These are phyloP conservation scores for Aureobasidium sp. DNA, from an alignment of 2,329 filamentous ascomycete species.

Conservation along the genomic window DNA sequence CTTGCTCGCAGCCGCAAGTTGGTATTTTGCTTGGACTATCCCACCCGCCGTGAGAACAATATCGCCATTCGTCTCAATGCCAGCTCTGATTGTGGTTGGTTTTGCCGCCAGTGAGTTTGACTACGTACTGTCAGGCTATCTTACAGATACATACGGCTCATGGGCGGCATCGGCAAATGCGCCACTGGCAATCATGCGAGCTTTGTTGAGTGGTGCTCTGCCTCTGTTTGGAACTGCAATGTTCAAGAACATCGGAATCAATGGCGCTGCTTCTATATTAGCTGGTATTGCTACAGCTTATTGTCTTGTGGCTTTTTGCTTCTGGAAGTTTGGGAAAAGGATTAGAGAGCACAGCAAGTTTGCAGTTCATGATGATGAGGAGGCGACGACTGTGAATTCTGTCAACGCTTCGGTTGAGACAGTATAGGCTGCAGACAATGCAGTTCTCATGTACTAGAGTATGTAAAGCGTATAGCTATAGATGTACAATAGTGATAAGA, in stretches of 20 bases:
- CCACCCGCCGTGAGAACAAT: not conserved
- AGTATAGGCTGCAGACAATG: not conserved
- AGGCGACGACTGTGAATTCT: not conserved
- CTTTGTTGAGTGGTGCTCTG: slow-evolving; percentile 30
- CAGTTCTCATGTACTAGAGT: no score
- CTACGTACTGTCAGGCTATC: slow-evolving; percentile 33
- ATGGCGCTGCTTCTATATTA: slow-evolving; percentile 32
- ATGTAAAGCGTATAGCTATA: no score
- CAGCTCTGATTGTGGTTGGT: slow-evolving; percentile 28
- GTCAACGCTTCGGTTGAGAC: not conserved
- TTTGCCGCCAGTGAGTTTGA: slow-evolving; percentile 42
- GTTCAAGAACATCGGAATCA: slow-evolving; percentile 32
- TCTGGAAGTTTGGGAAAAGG: slow-evolving; percentile 29
- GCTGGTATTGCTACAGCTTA: slow-evolving; percentile 35
- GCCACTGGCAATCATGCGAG: slow-evolving; percentile 32
- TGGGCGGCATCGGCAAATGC: slow-evolving; percentile 39
- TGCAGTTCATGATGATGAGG: not conserved
- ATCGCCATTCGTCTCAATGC: not conserved
- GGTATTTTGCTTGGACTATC: not conserved
- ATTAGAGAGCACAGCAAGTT: slow-evolving; percentile 21
- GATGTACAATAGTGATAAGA: no score
- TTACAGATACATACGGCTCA: slow-evolving; percentile 37
- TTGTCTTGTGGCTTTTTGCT: slow-evolving; percentile 30
- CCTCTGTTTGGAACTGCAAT: slow-evolving; percentile 34
- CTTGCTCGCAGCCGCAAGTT: not conserved